Percentiles rank a stretch among this genome's conserved stretches.
Conservation (phyloP, 2,329 filamentous ascomycete species). For the Aureobasidium uvarum region DNA sequence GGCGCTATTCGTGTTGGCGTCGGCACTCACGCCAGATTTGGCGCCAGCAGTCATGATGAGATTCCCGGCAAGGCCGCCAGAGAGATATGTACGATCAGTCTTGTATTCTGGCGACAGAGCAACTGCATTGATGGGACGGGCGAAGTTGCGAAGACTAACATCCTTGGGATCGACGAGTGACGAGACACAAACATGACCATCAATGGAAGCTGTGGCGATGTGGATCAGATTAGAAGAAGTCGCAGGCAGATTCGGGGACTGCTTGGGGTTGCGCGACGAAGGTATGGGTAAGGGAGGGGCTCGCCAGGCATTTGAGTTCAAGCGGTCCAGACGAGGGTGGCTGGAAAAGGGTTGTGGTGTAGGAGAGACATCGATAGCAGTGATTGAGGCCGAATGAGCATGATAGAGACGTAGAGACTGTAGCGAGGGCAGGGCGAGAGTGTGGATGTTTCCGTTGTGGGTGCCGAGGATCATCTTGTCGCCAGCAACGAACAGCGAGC, state of each 20-base stretch:
- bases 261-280: constrained; percentile 38
- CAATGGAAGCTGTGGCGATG: constrained; percentile 89
- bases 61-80: constrained; percentile 83
- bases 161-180: constrained; percentile 86
- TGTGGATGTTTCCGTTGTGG: constrained; percentile 94
- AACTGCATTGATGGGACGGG: constrained; percentile 85
- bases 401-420: constrained; percentile 82
- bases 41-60: constrained; percentile 84
- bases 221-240: constrained; percentile 88
- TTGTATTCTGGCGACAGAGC: constrained; percentile 95
- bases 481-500: constrained; percentile 81
- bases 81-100: constrained; percentile 82
- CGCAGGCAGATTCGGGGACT: constrained; percentile 61
- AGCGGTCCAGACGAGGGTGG: constrained; percentile 5
- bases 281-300: constrained; percentile 9
- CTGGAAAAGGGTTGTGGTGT: constrained; percentile 61
- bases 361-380: constrained; percentile 85
- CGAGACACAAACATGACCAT: constrained; percentile 91
- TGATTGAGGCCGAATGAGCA: constrained; percentile 89
- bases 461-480: constrained; percentile 98
- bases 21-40: constrained; percentile 71
- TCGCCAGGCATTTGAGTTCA: constrained; percentile 25
- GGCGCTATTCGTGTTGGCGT: constrained; percentile 84
- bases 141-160: constrained; percentile 89
- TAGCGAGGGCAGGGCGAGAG: constrained; percentile 78